Percentiles rank a stretch among this genome's conserved stretches.
Conservation (phyloP, 768 basidiomycete genomes). For the Lactarius vividus region DNA sequence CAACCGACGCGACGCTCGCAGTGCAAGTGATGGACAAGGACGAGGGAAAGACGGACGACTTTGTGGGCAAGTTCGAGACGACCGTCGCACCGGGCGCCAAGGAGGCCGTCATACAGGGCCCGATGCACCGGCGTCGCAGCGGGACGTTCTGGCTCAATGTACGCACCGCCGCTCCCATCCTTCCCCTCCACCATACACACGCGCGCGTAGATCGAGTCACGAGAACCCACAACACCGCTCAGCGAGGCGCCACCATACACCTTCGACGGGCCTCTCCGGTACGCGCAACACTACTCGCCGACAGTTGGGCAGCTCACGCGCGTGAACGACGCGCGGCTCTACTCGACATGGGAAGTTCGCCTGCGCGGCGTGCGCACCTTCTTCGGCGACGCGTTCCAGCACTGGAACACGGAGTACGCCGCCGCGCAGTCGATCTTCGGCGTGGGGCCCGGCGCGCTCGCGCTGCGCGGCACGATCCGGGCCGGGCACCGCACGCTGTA, state of each 20-base stretch:
- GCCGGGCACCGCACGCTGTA: slow-evolving; percentile 74
- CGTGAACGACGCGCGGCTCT: slow-evolving; percentile 58
- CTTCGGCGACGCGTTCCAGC: slow-evolving; percentile 59
- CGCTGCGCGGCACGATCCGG: slow-evolving; percentile 66
- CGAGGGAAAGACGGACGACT: slow-evolving; percentile 56
- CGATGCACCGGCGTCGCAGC: slow-evolving; percentile 45
- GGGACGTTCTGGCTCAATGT: slow-evolving; percentile 75
- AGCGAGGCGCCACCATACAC: slow-evolving; percentile 50
- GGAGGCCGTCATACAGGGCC: slow-evolving; percentile 60
- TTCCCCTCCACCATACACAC: neutral
- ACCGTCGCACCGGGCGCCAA: slow-evolving; percentile 54
- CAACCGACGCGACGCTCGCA: slow-evolving; percentile 52
- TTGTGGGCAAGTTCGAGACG: slow-evolving; percentile 60
- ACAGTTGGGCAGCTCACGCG: slow-evolving; percentile 64
- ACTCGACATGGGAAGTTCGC: slow-evolving; percentile 77
- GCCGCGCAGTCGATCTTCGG: slow-evolving; percentile 70
- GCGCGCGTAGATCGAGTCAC: slow-evolving; percentile 51
- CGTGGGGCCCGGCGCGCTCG: slow-evolving; percentile 55
- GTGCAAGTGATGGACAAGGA: slow-evolving; percentile 74
- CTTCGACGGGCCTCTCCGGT: slow-evolving; percentile 74
- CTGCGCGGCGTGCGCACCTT: slow-evolving; percentile 56
- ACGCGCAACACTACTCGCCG: slow-evolving; percentile 67
- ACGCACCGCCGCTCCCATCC: slow-evolving; percentile 23
- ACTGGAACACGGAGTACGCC: slow-evolving; percentile 65
- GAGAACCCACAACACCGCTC: slow-evolving; percentile 41